phyloP scores from a whole-genome alignment of 768 basidiomycete genomes.

The Crepidotus variabilis region DNA sequence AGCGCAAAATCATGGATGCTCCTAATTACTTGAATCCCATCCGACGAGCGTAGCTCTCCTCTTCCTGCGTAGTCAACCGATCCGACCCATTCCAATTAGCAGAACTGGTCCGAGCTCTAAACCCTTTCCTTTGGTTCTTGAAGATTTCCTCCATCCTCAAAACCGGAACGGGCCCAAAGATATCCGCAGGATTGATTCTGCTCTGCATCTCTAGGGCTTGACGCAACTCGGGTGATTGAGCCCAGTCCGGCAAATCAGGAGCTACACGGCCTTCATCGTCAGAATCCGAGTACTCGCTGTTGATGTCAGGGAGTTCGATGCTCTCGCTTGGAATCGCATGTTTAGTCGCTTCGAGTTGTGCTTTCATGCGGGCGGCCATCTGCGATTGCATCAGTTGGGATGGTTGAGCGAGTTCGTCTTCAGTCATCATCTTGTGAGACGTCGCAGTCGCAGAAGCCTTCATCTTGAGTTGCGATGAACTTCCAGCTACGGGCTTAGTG shows the following conservation, averaged over 20 bases:
- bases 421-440: slow-evolving; percentile 24
- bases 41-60: slow-evolving; percentile 79
- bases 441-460: slow-evolving; percentile 29
- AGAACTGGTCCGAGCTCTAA: slow-evolving; percentile 87
- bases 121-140: slow-evolving; percentile 68
- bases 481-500: slow-evolving; percentile 33
- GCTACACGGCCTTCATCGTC: slow-evolving; percentile 81
- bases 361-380: slow-evolving; percentile 69
- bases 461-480: slow-evolving; percentile 23
- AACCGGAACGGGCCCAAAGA: slow-evolving; percentile 87
- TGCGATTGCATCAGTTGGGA: slow-evolving; percentile 61
- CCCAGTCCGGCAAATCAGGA: slow-evolving; percentile 81
- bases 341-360: slow-evolving; percentile 61
- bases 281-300: slow-evolving; percentile 96
- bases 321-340: slow-evolving; percentile 65
- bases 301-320: slow-evolving; percentile 92
- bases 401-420: slow-evolving; percentile 56
- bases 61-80: slow-evolving; percentile 77
- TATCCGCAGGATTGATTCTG: slow-evolving; percentile 83
- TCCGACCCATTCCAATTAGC: slow-evolving; percentile 98
- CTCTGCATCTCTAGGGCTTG: slow-evolving; percentile 80
- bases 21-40: slow-evolving; percentile 73
- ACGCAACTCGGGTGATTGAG: slow-evolving; percentile 83
- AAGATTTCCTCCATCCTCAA: slow-evolving; percentile 95
- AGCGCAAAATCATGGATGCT: background rate